Evolutionary conservation across 805 yeast genomes (phyloP), one percentile per base, ranked within the genome.

Genomic region (Wickerhamiella qilinensis): DNA sequence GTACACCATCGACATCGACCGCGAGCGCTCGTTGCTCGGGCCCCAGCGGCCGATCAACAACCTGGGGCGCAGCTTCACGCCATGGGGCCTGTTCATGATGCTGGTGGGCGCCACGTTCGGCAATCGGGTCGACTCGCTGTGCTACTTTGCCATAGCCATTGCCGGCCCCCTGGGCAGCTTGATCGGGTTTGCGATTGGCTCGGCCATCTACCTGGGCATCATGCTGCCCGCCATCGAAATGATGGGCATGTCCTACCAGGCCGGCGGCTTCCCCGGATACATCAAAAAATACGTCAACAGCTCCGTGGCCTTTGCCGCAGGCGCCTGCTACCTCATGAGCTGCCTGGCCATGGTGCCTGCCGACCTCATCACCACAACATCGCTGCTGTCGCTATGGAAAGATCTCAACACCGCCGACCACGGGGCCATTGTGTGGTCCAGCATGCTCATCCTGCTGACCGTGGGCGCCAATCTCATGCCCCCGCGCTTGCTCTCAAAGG

Each of bases 331-430:
- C 47, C 64, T 68, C 67, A 50, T 64, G 33, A 57, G 60, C 41
- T 67, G 66, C 46, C 64, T 63, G 14, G 49, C 61, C 30, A 50
- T 59, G 0, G 62, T 79, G 42, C 84, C 93, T 0, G 72, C 84
- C 1, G 93, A 82, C 49, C 67, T 82, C 3, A 75, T 81, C 16
- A 85, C 86, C 1, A 73, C 81, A 15, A 71, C 81, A 1, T 73
- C 80, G 19, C 70, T 81, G 74, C 56, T 81, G 28, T 67, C 77
- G 36, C 79, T 74, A 48, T 83, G 72, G 51, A 65, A 71, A 1
- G 52, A 62, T 24, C 57, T 78, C 28, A 51, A 69, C 17, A 34
- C 32, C 4, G n/a, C 38, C 64, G 11, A 61, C 75, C 56, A 30
- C 20, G 31, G 36, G 36, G 32, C 30, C 20, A 20, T 41, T 2